Base-by-base conservation (phyloP, 805 yeast genomes). In the Nakazawaea ernobii region DNA sequence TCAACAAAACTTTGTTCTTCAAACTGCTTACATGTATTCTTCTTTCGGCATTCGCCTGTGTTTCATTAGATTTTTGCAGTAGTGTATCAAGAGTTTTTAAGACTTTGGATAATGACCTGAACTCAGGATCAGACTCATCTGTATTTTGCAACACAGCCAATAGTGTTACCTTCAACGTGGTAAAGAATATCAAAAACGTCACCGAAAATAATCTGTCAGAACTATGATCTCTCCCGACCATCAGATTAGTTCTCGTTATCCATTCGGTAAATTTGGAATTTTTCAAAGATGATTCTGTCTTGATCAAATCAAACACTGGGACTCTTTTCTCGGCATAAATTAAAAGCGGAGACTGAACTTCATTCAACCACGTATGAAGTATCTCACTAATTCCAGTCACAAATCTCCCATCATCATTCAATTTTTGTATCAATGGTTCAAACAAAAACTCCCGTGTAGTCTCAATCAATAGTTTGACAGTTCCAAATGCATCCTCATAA, bases 381-480 rank as follows among this genome's bases (percentile, higher is more conserved):
- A 86, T 70, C 41, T 79, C 80, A 3, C 85, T 86, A 13, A 86
- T 72, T 8, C 79, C 79, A 32, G 71, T 74, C 11, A 88, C 75
- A 49, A 79, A 82, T 43, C 82, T 84, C 0, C 92, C 91, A 48
- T 82, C 82, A 3, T 77, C 65, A 24, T 75, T 67, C 39, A 86
- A 68, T 39, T 84, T 75, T 48, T 68, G 65, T 30, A 82, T 66
- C 28, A 88, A 66, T 0, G 87, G 88, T 11, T 73, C 75, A 42
- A 83, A 67, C 2, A 88, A 63, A 27, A 66, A 65, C 39, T 69
- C 71, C 43, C 73, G 69, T 55, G 87, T 90, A 2, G 79, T 62
- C 10, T 70, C 68, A 14, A 84, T 69, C 44, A 88, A 63, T 4
- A 77, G 80, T 42, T 65, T 61, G 4, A 84, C 83, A 1, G 82